Base-by-base conservation (phyloP, 192 early-diverging fungal genomes). In the Rhizophagus clarus region DNA sequence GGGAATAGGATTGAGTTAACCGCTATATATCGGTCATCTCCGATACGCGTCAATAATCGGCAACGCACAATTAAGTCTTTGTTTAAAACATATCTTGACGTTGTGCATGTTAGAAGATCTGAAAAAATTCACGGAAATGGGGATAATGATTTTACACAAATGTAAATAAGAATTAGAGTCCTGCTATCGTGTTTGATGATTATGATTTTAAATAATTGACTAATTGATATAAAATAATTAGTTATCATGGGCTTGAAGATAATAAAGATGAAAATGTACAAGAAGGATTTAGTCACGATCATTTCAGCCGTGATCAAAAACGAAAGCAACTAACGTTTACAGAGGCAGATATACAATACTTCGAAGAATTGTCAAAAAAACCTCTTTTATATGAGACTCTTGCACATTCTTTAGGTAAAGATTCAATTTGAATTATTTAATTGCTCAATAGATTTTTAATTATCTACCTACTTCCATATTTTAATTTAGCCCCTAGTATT, bases 61-160 rank as follows among this genome's bases (percentile, higher is more conserved):
- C 94, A 91, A 69, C 89, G 97, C 28, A 92, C 95, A 0, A 91
- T 99, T 81, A 96, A 97, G 79, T 83, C 94, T 10, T 86, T 99
- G 22, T 99, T 95, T 86, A 93, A 96, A 75, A 99, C 97, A 0
- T 99, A 94, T 85, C 85, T 99, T 49, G 97, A 99, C 83, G 94
- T 96, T 15, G 95, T 99, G 9, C 97, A 99, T 77, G 90, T 99
- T 71, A 93, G 95, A 62, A 90, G 91, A 61, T 85, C 94, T 12
- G 93, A 94, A 80, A 89, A 89, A 79, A 95, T 89, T 70, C 91
- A 96, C 42, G 79, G 96, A 40, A 84, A 87, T 1, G 73, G 0
- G 0, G 47, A 42, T 20, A 61, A 80, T 72, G 83, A 80, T 62
- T 29, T 74, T 82, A 81, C 88, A 11, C 76, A 80, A 7, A 37